A percentile compares a stretch with the other conserved stretches of the same genome.
These are phyloP conservation scores for Cubamyces lactineus DNA, from an alignment of 768 basidiomycete species.

Conservation along the genomic window DNA sequence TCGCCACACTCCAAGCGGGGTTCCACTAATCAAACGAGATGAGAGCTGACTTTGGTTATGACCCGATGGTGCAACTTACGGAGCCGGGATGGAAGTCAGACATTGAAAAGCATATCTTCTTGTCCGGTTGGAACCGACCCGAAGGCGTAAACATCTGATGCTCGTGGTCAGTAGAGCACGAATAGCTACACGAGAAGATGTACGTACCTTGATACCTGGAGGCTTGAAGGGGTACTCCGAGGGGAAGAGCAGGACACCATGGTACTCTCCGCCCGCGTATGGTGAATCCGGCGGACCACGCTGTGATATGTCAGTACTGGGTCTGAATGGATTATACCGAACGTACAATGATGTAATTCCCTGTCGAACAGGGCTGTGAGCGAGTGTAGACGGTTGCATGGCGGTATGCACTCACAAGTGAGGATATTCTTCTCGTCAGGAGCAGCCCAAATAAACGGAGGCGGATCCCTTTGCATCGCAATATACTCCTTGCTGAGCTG, in stretches of 20 bases:
- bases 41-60: neutral
- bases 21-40: conserved; percentile 66
- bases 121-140: conserved; percentile 88
- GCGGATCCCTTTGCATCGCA: conserved; percentile 89
- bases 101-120: conserved; percentile 99
- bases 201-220: conserved; percentile 87
- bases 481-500: conserved; percentile 89
- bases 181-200: neutral
- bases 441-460: conserved; percentile 93
- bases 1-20: conserved; percentile 93
- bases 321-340: conserved; percentile 9
- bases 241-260: conserved; percentile 90
- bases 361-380: conserved; percentile 43
- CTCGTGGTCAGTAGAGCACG: neutral
- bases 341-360: conserved; percentile 93
- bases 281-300: conserved; percentile 94
- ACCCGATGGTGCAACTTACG: conserved; percentile 47
- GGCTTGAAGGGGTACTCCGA: conserved; percentile 97
- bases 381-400: neutral
- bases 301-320: conserved; percentile 42
- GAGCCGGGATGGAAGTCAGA: conserved; percentile 92
- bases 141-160: conserved; percentile 87
- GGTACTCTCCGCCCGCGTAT: conserved; percentile 91
- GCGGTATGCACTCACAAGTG: conserved; percentile 65
- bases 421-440: conserved; percentile 99